Evolutionary conservation across 257 asterid species (phyloP).

Genomic region (Solanum rostratum): DNA sequence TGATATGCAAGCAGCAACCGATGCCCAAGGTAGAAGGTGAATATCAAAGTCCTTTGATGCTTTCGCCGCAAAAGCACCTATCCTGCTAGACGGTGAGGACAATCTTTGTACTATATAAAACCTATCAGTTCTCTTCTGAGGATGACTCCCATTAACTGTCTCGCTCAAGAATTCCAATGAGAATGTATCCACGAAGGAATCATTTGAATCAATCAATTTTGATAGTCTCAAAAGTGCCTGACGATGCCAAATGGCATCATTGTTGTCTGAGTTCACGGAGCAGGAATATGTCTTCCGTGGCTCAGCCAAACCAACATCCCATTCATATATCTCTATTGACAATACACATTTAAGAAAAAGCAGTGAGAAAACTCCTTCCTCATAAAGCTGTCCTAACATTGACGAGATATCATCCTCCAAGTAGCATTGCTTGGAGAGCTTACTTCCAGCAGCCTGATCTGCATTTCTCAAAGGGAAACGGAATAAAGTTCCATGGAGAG

Average conservation of each 20-base stretch:
- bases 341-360: slow-evolving; percentile 77
- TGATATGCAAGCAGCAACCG: slow-evolving; percentile 87
- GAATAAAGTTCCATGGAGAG: slow-evolving; percentile 87
- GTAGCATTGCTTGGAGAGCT: slow-evolving; percentile 90
- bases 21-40: slow-evolving; percentile 93
- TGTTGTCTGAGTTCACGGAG: slow-evolving; percentile 39
- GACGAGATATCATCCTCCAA: slow-evolving; percentile 69
- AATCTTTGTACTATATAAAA: slow-evolving; percentile 73
- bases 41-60: slow-evolving; percentile 86
- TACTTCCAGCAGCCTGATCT: slow-evolving; percentile 78
- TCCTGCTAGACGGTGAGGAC: slow-evolving; percentile 79
- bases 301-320: slow-evolving; percentile 66
- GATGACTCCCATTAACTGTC: slow-evolving; percentile 41
- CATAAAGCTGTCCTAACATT: slow-evolving; percentile 74
- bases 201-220: slow-evolving; percentile 29
- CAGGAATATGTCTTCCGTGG: slow-evolving; percentile 73
- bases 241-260: slow-evolving; percentile 64
- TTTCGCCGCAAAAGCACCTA: slow-evolving; percentile 73
- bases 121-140: slow-evolving; percentile 41
- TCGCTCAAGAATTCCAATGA: slow-evolving; percentile 73
- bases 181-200: slow-evolving; percentile 50
- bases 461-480: slow-evolving; percentile 94
- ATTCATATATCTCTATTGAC: slow-evolving; percentile 72
- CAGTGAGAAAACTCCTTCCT: slow-evolving; percentile 74
- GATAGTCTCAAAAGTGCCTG: slow-evolving; percentile 60